Evolutionary conservation across 2,329 filamentous ascomycete species (phyloP).

Genomic region (Chaetomiaceae sp.): DNA sequence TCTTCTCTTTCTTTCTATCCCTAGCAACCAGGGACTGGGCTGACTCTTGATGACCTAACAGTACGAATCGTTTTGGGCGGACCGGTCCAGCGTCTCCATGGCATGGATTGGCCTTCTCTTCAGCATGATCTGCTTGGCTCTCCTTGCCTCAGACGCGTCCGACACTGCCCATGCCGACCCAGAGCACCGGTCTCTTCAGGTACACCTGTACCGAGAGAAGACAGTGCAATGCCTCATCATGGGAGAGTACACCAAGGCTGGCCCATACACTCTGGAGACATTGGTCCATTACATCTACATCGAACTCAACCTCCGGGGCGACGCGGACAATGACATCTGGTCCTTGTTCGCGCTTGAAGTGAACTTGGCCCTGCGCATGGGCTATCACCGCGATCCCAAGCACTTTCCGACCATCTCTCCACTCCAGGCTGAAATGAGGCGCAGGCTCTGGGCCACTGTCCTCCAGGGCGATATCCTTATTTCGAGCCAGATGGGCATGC

Average conservation of each 20-base stretch:
- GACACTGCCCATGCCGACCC: constrained; percentile 6
- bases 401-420: constrained; percentile 39
- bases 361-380: constrained; percentile 37
- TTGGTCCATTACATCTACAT: constrained; percentile 34
- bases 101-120: constrained; percentile 47
- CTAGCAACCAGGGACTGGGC: too few relatives aligned
- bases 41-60: constrained; percentile 16
- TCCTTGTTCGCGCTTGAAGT: constrained; percentile 33
- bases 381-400: constrained; percentile 41
- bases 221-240: constrained; percentile 36
- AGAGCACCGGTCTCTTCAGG: constrained; percentile 7
- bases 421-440: constrained; percentile 43
- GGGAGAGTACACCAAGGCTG: constrained; percentile 40
- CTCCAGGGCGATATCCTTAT: constrained; percentile 39
- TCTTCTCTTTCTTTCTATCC: too few relatives aligned
- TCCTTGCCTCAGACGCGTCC: constrained; percentile 3
- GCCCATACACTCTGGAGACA: constrained; percentile 39
- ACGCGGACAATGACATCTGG: constrained; percentile 35
- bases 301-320: constrained; percentile 30
- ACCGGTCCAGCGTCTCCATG: constrained; percentile 34
- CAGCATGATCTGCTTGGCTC: constrained; percentile 41
- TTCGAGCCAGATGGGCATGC: constrained; percentile 42
- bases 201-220: constrained; percentile 27
- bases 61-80: constrained; percentile 44
- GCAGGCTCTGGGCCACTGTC: constrained; percentile 40